Evolutionary conservation across 148 eudicot species (phyloP).

Genomic region (Rhododendron molle): DNA sequence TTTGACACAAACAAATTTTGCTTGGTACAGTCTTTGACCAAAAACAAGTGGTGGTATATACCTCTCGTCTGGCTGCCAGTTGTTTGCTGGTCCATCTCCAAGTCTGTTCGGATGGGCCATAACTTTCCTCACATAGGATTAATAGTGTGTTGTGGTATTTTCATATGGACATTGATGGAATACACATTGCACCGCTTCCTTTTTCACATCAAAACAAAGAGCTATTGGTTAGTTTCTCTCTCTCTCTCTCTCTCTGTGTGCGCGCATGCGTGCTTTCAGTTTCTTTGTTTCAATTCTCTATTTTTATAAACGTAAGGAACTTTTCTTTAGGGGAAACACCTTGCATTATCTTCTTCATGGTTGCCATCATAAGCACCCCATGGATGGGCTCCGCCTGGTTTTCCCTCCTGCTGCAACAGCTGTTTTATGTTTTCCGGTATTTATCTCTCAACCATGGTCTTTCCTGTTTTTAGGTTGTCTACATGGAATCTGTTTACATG

Average conservation of each 20-base stretch:
- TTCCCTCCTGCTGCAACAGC: conserved; percentile 96
- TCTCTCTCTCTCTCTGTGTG: background rate
- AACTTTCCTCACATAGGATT: conserved; percentile 37
- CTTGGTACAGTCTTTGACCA: conserved; percentile 67
- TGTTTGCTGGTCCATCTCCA: conserved; percentile 53
- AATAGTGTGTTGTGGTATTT: conserved; percentile 54
- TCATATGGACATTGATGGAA: conserved; percentile 79
- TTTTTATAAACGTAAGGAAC: background rate
- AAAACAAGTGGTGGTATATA: conserved; percentile 75
- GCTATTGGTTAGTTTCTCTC: conserved; percentile 59
- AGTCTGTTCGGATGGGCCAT: conserved; percentile 51
- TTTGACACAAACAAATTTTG: background rate
- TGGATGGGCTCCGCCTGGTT: conserved; percentile 93
- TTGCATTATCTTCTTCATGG: conserved; percentile 92
- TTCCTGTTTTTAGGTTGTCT: background rate
- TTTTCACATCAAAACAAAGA: conserved; percentile 85
- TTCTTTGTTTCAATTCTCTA: background rate
- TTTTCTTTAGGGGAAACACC: conserved; percentile 60
- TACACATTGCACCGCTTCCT: conserved; percentile 88
- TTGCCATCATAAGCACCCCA: conserved; percentile 97
- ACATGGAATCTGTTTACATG: background rate
- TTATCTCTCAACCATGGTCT: conserved; percentile 13
- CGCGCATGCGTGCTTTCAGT: background rate
- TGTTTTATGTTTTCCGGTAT: conserved; percentile 60
- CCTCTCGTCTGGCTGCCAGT: conserved; percentile 93